Evolutionary conservation across 2,329 filamentous ascomycete species (phyloP).

Genomic region (Pyricularia sp.): DNA sequence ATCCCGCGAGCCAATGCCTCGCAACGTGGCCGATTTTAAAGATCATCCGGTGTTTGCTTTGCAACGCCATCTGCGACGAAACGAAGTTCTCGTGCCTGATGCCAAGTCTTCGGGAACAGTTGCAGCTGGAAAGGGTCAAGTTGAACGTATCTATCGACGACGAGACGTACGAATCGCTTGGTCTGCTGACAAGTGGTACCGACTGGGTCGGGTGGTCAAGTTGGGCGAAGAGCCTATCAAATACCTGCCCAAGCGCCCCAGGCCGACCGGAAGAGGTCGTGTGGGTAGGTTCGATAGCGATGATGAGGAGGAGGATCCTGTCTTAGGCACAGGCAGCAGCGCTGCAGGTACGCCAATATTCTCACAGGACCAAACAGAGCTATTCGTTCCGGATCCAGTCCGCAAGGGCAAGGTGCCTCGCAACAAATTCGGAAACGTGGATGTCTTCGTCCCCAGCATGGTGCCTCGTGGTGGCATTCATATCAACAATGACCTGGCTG

Average conservation of each 20-base stretch:
- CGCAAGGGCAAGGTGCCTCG: constrained; percentile 69
- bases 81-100: constrained; percentile 71
- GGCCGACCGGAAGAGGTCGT: constrained; percentile 16
- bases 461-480: constrained; percentile 74
- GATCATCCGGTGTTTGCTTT: constrained; percentile 77
- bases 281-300: constrained; percentile 24
- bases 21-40: constrained; percentile 80
- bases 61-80: constrained; percentile 71
- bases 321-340: constrained; percentile 28
- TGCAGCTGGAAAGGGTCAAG: constrained; percentile 42
- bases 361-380: constrained; percentile 54
- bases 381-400: constrained; percentile 70
- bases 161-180: constrained; percentile 69
- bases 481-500: constrained; percentile 49
- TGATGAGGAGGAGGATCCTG: constrained; percentile 33
- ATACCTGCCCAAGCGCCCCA: constrained; percentile 46
- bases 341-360: constrained; percentile 46
- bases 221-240: constrained; percentile 75
- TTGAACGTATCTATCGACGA: constrained; percentile 77
- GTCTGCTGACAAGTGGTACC: constrained; percentile 84
- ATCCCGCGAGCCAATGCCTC: constrained; percentile 73
- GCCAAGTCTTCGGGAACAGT: constrained; percentile 69
- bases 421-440: constrained; percentile 90
- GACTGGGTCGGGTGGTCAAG: constrained; percentile 71
- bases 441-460: constrained; percentile 89